Base-by-base conservation (phyloP, 2,329 filamentous ascomycete species). In the Xylaria multiplex region DNA sequence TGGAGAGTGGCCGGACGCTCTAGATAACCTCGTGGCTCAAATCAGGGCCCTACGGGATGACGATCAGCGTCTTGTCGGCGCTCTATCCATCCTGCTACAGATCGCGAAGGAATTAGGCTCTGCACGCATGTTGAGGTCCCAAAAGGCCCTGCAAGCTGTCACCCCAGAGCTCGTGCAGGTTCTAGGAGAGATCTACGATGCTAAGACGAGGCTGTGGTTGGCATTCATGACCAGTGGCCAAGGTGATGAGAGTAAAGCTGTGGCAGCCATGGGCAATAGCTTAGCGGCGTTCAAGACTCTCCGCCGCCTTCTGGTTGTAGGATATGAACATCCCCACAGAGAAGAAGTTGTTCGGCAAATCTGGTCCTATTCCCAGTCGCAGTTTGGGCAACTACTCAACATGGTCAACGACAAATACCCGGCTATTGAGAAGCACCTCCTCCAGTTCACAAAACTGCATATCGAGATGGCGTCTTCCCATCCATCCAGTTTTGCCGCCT, bases 401-500 rank as follows among this genome's bases (percentile, higher is more conserved):
- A 86, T 91, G 65, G 82, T 90, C 58, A 54, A 58, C 53, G 68
- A 68, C 14, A 66, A 64, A 24, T 66, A 68, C 37, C 68, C 68
- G 84, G 84, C 70, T 82, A 85, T 48, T n/a, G 91, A 92, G 70
- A 96, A 93, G 76, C 94, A 97, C 75, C 83, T 97, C 2, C 81
- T 97, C 48, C 94, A 98, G 75, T 90, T 98, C 56, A 90, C 94
- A 3, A 99, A 98, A 79, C 82, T 99, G 2, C 96, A 98, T 76
- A 85, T 96, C 45, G 90, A 93, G 62, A 95, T 98, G 90, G 89
- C 93, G 1, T 88, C 88, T 56, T 81, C 84, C 5, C 93, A 97
- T 76, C 89, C 94, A 1, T 90, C 91, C 3, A 92, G 93, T 61
- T 98, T 97, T 78, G 89, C 90, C 0, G 83, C 93, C 13, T 85